phyloP scores from a whole-genome alignment of 202 grass and related monocot species.

The Tripidium arundinaceum region DNA sequence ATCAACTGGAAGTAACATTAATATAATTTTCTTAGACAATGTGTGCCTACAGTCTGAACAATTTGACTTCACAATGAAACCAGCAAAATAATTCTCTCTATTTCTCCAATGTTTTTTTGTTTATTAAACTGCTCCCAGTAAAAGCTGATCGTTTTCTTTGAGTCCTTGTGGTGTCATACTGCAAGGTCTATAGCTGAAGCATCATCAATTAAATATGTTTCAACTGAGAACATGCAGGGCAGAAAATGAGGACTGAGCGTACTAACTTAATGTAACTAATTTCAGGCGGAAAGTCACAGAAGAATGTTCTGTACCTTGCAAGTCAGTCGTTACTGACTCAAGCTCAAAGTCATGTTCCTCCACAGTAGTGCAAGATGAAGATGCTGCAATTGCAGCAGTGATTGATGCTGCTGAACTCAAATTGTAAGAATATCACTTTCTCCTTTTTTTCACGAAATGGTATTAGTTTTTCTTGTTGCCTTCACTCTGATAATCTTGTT shows the following conservation, averaged over 20 bases:
- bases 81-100: background rate
- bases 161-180: background rate
- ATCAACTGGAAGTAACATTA: background rate
- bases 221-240: background rate
- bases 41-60: background rate
- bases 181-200: background rate
- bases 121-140: background rate
- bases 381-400: constrained; percentile 49
- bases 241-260: background rate
- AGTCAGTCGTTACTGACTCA: constrained; percentile 42
- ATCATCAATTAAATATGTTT: background rate
- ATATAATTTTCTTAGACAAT: background rate
- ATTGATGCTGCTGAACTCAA: constrained; percentile 48
- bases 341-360: constrained; percentile 40
- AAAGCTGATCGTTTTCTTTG: background rate
- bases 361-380: constrained; percentile 51
- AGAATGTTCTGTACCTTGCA: constrained; percentile 31
- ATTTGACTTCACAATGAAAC: constrained; percentile 1
- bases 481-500: constrained; percentile 7
- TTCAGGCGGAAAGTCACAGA: constrained; percentile 57
- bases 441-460: background rate
- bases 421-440: constrained; percentile 17
- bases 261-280: constrained; percentile 21
- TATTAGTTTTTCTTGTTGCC: background rate
- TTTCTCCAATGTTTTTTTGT: background rate